Evolutionary conservation across 1,139 yeast genomes (phyloP).

Genomic region (Lodderomyces metapsilosis): DNA sequence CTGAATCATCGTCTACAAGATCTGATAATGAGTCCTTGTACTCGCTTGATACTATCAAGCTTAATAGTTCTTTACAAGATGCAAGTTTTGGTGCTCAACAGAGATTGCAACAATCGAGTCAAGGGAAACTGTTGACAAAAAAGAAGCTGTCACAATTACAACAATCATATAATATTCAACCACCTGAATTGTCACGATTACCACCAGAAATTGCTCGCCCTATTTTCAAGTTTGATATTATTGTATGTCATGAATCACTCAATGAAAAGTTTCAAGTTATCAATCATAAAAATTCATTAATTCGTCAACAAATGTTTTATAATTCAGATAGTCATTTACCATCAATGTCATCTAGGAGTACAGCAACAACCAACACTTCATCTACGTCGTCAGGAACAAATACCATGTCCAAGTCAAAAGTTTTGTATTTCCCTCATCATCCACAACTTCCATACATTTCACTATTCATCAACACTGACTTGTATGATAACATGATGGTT

Average conservation of each 20-base stretch:
- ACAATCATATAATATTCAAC: slow-evolving; percentile 23
- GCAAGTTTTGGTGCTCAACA: slow-evolving; percentile 2
- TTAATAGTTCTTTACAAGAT: slow-evolving; percentile 1
- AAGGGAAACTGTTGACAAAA: background rate
- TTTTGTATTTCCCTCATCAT: slow-evolving; percentile 5
- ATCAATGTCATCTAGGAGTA: background rate
- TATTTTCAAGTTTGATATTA: slow-evolving; percentile 46
- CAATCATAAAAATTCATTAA: slow-evolving; percentile 12
- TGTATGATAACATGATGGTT: slow-evolving; percentile 22
- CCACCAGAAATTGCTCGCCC: slow-evolving; percentile 52
- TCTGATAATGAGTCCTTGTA: slow-evolving; percentile 28
- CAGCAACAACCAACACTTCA: background rate
- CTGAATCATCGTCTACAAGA: slow-evolving; percentile 34
- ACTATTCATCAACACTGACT: slow-evolving; percentile 33
- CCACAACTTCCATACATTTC: slow-evolving; percentile 33
- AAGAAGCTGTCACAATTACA: slow-evolving; percentile 3
- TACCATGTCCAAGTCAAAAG: slow-evolving; percentile 3
- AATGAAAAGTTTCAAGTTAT: slow-evolving; percentile 32
- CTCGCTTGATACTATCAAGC: slow-evolving; percentile 12
- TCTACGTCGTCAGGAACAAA: slow-evolving; percentile 3
- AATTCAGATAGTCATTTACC: slow-evolving; percentile 3
- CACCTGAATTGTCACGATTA: slow-evolving; percentile 44
- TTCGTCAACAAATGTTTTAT: slow-evolving; percentile 5
- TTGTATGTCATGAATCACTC: slow-evolving; percentile 43
- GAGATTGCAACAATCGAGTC: background rate